Conservation (phyloP, 176 grass and related monocot genomes). For the Thinopyrum elongatum region DNA sequence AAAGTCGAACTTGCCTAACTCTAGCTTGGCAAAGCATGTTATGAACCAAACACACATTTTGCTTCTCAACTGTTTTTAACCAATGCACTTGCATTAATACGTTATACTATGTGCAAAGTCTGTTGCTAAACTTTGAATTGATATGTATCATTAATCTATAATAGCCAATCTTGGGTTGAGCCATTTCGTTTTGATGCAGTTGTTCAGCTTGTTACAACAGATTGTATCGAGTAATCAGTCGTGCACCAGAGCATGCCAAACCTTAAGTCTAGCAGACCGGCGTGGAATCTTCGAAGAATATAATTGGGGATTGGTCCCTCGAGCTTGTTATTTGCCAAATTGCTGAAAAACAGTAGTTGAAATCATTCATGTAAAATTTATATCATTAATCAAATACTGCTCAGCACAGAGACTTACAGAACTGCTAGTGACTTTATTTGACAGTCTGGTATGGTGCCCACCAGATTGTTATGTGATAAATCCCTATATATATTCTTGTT, state of each 20-base stretch:
- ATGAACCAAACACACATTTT: background rate
- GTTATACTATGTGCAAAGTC: background rate
- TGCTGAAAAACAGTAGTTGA: background rate
- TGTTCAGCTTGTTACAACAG: background rate
- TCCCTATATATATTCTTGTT: background rate
- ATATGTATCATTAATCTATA: no score
- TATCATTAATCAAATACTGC: background rate
- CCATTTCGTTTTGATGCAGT: background rate
- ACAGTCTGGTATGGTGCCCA: conserved; percentile 27
- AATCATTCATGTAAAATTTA: background rate
- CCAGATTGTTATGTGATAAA: conserved; percentile 39
- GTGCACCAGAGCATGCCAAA: background rate
- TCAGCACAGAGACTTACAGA: conserved; percentile 7
- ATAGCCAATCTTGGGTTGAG: background rate
- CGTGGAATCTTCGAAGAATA: conserved; percentile 5
- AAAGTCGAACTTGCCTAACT: background rate
- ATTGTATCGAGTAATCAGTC: no score
- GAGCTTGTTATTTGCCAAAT: conserved; percentile 38
- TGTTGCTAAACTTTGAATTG: background rate
- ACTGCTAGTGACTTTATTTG: conserved; percentile 10
- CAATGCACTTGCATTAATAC: background rate
- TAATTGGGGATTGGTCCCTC: conserved; percentile 8
- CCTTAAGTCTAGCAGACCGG: conserved; percentile 21
- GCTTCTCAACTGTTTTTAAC: background rate
- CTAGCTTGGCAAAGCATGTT: background rate